Evolutionary conservation across 371 early-diverging fungal species (phyloP).

Genomic region (Zopfochytrium polystomum): DNA sequence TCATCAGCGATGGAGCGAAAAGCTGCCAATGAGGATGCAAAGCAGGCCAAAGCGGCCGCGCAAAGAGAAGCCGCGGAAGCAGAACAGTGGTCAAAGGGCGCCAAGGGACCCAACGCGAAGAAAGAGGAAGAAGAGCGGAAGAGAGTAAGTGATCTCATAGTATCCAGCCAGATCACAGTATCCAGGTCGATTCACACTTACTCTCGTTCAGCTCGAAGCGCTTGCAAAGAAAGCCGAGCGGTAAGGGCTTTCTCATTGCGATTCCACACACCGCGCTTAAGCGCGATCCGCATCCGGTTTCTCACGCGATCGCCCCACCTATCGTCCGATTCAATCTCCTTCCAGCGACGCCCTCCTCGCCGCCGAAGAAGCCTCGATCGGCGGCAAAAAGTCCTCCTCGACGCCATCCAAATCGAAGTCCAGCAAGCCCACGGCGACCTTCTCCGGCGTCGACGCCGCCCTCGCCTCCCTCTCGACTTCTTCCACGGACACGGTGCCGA

Average conservation of each 20-base stretch:
- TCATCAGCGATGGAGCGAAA: conserved; percentile 24
- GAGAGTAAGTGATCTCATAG: conserved; percentile 14
- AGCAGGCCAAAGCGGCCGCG: conserved; percentile 15
- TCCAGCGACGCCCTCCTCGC: conserved; percentile 39
- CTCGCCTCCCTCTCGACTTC: conserved; percentile 5
- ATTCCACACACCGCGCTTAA: no score
- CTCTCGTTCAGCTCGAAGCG: conserved; percentile 25
- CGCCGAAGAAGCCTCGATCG: conserved; percentile 37
- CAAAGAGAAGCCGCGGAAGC: conserved; percentile 32
- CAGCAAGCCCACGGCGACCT: conserved; percentile 2
- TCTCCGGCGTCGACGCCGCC: conserved; percentile 3
- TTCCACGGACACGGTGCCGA: conserved; percentile 3
- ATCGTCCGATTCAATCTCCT: not conserved
- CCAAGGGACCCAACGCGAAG: conserved; percentile 33
- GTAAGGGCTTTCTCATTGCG: conserved; percentile 12
- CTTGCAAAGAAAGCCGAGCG: conserved; percentile 41
- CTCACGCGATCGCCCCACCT: not conserved
- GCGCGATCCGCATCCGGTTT: no score
- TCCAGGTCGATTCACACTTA: not conserved
- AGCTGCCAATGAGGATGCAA: conserved; percentile 27
- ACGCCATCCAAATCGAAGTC: not conserved
- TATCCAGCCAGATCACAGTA: not conserved
- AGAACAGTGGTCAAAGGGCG: conserved; percentile 33
- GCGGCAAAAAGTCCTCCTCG: conserved; percentile 16
- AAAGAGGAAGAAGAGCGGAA: conserved; percentile 33